Base-by-base conservation (phyloP, 257 asterid genomes). In the Lycium ferocissimum region DNA sequence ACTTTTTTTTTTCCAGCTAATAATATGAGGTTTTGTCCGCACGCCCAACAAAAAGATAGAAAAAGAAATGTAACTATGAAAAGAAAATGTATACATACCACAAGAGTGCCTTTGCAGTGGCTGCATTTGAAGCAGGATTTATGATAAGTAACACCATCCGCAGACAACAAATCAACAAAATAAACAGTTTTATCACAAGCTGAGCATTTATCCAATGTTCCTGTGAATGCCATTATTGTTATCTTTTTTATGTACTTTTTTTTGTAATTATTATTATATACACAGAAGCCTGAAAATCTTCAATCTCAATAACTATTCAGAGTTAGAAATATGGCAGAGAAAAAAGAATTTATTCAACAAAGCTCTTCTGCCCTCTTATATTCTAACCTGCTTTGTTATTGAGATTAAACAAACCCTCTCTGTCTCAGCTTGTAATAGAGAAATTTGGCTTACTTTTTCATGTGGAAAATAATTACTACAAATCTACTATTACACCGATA, bases 61-160 rank as follows among this genome's bases (percentile, higher is more conserved):
- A 53, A 53, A 12, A 53, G 13, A 53, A 53, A 53, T 5, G n/a
- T 15, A 5, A 26, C 14, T 56, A 56, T 14, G 10, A 70, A 43
- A n/a, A 79, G 17, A 40, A 9, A 8, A 14, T 22, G 45, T 40
- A 40, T 53, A 88, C 82, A 54, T 89, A 95, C 99, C 88, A 93
- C 94, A 89, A 94, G 98, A 61, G 97, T 91, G 14, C 95, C 96
- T 86, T 94, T 94, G 93, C 98, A 95, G 12, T 94, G 98, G 87
- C 85, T 86, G 80, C 95, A 92, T 89, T 90, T 91, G 88, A 91
- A 92, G 81, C 95, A 92, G 4, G 89, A 86, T 54, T 89, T 92
- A 45, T 92, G 95, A 82, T 72, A 92, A 38, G 90, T 92, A 53
- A 76, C 87, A 8, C 94, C 95, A 87, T 92, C 94, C 3, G 95